Base-by-base conservation (phyloP, 2,329 filamentous ascomycete species). In the Capronia americana region DNA sequence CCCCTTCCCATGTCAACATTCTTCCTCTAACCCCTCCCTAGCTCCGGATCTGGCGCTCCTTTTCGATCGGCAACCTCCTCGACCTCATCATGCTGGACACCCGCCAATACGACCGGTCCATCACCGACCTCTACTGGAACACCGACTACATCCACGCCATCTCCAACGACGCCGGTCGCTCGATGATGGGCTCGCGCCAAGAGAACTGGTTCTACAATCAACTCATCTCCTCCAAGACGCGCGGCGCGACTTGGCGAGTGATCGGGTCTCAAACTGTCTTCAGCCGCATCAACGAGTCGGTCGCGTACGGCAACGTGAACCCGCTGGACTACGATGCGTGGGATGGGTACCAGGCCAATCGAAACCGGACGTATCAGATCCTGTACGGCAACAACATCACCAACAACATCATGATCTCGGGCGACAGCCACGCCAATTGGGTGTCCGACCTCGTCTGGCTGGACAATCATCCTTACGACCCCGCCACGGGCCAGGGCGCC, bases 251-350 rank as follows among this genome's bases (percentile, higher is more conserved):
- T 0, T 93, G 90, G 90, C 83, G 90, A 48, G 75, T 93, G 20
- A 84, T 93, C 51, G 90, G 90, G 10, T 90, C 88, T 28, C 90
- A 92, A 75, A 86, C 90, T 50, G 79, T 92, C 57, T 91, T 92
- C 77, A 87, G 85, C 7, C 82, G 83, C 6, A 76, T 88, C 26
- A 85, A 85, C 71, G 77, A 81, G 67, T 81, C 79, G 1, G 73
- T 80, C 1, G 76, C 78, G 0, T 80, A 78, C 50, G 82, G 82
- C 10, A 77, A 81, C 53, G 66, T 61, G 14, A 74, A 78, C 57
- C 78, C 79, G 1, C 75, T 84, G 34, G 82, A 89, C 73, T 84
- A 85, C 71, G 87, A 90, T 72, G 80, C 82, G 23, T 88, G 85
- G 85, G 82, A 89, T 72, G 90, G 89, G 1, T 92, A 92, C 73